phyloP scores from a whole-genome alignment of 257 asterid genomes.

The Solanum pennellii region DNA sequence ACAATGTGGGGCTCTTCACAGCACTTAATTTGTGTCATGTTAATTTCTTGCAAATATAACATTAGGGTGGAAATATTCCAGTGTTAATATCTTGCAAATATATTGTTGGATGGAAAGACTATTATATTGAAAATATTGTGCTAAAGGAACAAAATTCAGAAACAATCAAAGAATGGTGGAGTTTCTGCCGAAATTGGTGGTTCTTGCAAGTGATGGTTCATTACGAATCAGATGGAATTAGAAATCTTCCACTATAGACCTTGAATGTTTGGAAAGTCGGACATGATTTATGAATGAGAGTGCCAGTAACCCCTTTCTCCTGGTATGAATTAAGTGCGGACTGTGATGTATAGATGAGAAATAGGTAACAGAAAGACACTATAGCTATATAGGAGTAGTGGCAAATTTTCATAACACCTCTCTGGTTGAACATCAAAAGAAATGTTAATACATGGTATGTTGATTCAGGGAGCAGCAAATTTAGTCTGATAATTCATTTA shows the following conservation, averaged over 20 bases:
- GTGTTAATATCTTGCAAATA: too few relatives aligned
- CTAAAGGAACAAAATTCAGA: background rate
- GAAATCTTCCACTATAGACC: background rate
- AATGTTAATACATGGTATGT: background rate
- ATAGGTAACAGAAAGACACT: background rate
- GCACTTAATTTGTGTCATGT: too few relatives aligned
- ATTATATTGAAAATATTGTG: background rate
- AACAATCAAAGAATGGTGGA: background rate
- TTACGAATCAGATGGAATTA: background rate
- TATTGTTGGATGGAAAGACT: too few relatives aligned
- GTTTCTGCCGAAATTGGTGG: background rate
- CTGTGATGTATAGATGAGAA: background rate
- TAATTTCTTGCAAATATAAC: too few relatives aligned
- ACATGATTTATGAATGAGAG: background rate
- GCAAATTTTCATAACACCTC: background rate
- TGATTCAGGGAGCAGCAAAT: background rate
- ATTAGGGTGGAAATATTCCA: too few relatives aligned
- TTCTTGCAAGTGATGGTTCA: background rate
- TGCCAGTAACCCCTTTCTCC: background rate
- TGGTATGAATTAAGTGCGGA: background rate
- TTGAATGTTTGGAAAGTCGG: background rate
- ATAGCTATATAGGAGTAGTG: background rate
- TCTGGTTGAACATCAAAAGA: background rate
- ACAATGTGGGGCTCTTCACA: too few relatives aligned
- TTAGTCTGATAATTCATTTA: background rate